Conservation (phyloP, 108 stramenopile species). For the Aurantiochytrium sp. region DNA sequence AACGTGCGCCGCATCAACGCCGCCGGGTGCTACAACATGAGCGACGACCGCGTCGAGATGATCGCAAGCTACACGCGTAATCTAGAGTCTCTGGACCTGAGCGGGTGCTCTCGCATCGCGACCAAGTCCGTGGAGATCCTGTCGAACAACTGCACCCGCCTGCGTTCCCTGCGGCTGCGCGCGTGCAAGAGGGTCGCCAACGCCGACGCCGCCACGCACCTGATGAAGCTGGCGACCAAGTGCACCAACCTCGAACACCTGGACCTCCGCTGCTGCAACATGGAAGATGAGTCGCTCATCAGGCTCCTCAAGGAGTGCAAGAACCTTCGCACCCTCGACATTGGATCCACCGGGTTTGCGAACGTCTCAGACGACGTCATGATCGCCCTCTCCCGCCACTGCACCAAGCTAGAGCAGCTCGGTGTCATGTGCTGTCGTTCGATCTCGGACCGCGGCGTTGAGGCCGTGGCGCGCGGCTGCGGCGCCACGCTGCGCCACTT, state of each 20-base stretch:
- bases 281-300: not conserved
- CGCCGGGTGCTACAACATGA: conserved; percentile 1
- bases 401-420: conserved; percentile 22
- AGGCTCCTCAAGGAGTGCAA: not conserved
- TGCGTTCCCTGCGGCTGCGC: conserved; percentile 14
- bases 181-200: conserved; percentile 2
- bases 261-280: conserved; percentile 13
- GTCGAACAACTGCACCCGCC: not conserved
- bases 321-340: not conserved
- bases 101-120: conserved; percentile 4
- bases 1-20: not conserved
- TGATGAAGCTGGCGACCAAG: not conserved
- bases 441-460: not conserved
- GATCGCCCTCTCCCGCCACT: not conserved
- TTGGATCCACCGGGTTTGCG: conserved; percentile 21
- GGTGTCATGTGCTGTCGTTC: conserved; percentile 1
- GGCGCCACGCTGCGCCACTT: not conserved
- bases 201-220: not conserved
- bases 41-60: not conserved
- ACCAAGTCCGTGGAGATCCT: not conserved
- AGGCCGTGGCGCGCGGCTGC: not conserved
- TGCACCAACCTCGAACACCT: conserved; percentile 1
- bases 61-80: not conserved
- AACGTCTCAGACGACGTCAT: conserved; percentile 12
- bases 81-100: not conserved